A percentile compares a stretch with the other conserved stretches of the same genome.
Evolutionary conservation across 306 rosid species (phyloP).

Genomic region (Hippophae rhamnoides): DNA sequence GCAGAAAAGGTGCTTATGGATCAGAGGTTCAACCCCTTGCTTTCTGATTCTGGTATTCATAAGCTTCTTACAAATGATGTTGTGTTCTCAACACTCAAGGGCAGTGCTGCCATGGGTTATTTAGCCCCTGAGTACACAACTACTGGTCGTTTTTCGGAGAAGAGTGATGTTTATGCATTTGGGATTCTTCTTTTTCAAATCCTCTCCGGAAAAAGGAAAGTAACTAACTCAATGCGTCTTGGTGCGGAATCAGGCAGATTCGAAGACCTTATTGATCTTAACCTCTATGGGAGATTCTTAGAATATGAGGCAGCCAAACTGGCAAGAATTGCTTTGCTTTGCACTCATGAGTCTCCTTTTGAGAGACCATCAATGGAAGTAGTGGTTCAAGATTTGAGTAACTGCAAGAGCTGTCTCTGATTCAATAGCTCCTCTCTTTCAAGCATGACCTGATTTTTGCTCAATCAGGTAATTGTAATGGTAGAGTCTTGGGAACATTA

Average conservation of each 20-base stretch:
- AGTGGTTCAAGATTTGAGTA: conserved; percentile 69
- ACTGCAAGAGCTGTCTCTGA: conserved; percentile 72
- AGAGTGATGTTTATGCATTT: conserved; percentile 83
- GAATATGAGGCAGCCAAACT: conserved; percentile 80
- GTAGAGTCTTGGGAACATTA: background rate
- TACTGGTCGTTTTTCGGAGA: conserved; percentile 73
- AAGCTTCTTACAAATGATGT: conserved; percentile 86
- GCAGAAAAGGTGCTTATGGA: conserved; percentile 77
- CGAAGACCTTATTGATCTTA: conserved; percentile 58
- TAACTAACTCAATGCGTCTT: conserved; percentile 43
- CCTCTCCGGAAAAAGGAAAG: conserved; percentile 60
- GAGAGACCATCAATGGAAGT: conserved; percentile 90
- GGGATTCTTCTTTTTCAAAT: conserved; percentile 76
- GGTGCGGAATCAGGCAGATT: conserved; percentile 48
- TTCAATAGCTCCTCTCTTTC: background rate
- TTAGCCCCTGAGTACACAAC: conserved; percentile 91
- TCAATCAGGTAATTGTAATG: conserved; percentile 9
- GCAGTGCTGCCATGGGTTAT: conserved; percentile 87
- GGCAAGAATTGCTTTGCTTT: conserved; percentile 61
- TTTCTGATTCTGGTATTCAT: conserved; percentile 70
- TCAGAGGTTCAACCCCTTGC: conserved; percentile 64
- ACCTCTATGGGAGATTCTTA: conserved; percentile 56
- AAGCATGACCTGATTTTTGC: conserved; percentile 17
- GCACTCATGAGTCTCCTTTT: conserved; percentile 62
- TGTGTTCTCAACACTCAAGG: conserved; percentile 78